These are phyloP conservation scores for Barbarea vulgaris DNA, from an alignment of 345 rosid species.

Conservation along the genomic window DNA sequence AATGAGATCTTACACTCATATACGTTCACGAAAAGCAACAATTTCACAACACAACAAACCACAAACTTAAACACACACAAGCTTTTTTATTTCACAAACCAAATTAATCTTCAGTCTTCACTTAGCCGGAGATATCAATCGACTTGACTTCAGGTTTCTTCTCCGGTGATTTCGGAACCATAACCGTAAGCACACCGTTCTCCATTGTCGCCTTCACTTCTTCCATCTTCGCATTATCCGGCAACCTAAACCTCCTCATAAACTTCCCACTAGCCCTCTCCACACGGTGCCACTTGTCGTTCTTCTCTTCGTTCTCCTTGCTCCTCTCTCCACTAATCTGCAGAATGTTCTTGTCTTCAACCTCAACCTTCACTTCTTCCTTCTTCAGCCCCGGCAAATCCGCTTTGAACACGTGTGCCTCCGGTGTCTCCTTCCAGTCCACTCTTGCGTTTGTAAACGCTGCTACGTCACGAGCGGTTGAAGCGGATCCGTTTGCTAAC, in stretches of 20 bases:
- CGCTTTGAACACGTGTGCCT: conserved; percentile 42
- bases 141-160: conserved; percentile 49
- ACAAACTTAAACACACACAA: conserved; percentile 1
- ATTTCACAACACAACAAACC: conserved; percentile 10
- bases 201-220: conserved; percentile 58
- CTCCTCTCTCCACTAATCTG: conserved; percentile 47
- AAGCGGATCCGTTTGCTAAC: background rate
- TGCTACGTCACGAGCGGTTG: conserved; percentile 31
- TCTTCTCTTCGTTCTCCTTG: conserved; percentile 46
- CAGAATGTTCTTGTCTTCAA: conserved; percentile 43
- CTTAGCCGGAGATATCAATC: conserved; percentile 53
- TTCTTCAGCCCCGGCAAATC: conserved; percentile 45
- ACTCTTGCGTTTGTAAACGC: conserved; percentile 38
- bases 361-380: conserved; percentile 49
- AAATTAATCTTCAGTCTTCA: background rate
- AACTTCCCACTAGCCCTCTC: conserved; percentile 43
- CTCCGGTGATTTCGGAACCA: conserved; percentile 46
- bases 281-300: conserved; percentile 39
- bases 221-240: conserved; percentile 43
- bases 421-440: conserved; percentile 41
- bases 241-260: conserved; percentile 43
- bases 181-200: conserved; percentile 55
- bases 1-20: conserved; percentile 3
- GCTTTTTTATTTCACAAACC: background rate
- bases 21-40: background rate